Evolutionary conservation across 805 yeast species (phyloP).

Genomic region (Yarrowia sp.): DNA sequence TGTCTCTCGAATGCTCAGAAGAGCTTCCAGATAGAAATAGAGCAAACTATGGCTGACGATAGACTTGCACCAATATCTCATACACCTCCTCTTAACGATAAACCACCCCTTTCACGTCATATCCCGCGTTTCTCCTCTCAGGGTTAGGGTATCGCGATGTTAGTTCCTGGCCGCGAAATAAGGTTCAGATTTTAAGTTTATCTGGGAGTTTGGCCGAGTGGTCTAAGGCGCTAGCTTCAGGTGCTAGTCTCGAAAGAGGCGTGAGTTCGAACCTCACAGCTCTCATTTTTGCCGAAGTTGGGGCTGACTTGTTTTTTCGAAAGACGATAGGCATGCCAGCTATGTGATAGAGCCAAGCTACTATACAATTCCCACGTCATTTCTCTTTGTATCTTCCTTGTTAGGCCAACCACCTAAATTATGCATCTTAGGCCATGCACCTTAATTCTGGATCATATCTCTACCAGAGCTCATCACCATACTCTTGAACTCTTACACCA

Average conservation of each 20-base stretch:
- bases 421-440: slow-evolving; percentile 8
- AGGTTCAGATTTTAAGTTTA: neutral
- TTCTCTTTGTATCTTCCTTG: too few relatives aligned
- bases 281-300: slow-evolving; percentile 40
- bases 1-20: too few relatives aligned
- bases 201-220: slow-evolving; percentile 34
- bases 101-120: neutral
- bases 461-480: neutral
- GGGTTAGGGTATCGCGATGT: slow-evolving; percentile 3
- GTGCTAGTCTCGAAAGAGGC: slow-evolving; percentile 40
- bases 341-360: too few relatives aligned
- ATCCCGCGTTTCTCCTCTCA: neutral
- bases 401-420: too few relatives aligned
- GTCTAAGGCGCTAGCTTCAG: slow-evolving; percentile 38
- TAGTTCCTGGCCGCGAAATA: neutral
- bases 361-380: too few relatives aligned
- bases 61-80: neutral
- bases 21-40: too few relatives aligned
- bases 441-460: slow-evolving; percentile 4
- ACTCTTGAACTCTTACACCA: neutral
- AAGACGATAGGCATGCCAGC: neutral
- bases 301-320: neutral
- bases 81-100: neutral
- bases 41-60: too few relatives aligned
- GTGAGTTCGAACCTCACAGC: slow-evolving; percentile 45